These are phyloP conservation scores for Saccharomycopsis amapae DNA, from an alignment of 805 yeast species.

Conservation along the genomic window DNA sequence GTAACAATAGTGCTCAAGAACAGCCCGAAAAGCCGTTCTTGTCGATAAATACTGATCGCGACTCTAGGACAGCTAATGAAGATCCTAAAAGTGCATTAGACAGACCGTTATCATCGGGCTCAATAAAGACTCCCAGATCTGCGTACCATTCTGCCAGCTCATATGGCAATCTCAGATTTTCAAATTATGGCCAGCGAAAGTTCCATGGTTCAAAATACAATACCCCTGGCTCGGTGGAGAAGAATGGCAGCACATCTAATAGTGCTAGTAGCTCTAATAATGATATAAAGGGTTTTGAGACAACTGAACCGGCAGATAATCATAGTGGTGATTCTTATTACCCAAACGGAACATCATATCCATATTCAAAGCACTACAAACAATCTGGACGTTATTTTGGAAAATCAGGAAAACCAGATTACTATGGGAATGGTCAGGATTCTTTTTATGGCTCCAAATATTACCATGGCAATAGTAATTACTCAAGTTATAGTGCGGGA, in stretches of 20 bases:
- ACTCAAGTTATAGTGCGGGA: background rate
- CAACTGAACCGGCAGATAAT: background rate
- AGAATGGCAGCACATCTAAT: background rate
- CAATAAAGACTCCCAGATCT: slow-evolving; percentile 12
- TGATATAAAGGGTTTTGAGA: background rate
- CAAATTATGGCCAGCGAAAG: slow-evolving; percentile 8
- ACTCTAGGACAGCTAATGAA: background rate
- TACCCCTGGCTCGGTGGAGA: background rate
- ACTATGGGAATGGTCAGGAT: slow-evolving; percentile 8
- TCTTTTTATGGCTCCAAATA: slow-evolving; percentile 10
- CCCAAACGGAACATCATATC: slow-evolving; percentile 5
- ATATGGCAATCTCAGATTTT: slow-evolving; percentile 5
- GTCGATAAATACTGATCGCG: slow-evolving; percentile 4
- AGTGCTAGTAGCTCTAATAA: background rate
- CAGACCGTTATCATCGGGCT: slow-evolving; percentile 10
- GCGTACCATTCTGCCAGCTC: slow-evolving; percentile 6
- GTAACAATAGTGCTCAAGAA: background rate
- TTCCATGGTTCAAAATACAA: slow-evolving; percentile 6
- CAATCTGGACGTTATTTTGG: slow-evolving; percentile 8
- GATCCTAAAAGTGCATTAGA: slow-evolving; percentile 3
- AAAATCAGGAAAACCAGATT: slow-evolving; percentile 9
- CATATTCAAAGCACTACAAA: slow-evolving; percentile 3
- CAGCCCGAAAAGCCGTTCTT: slow-evolving; percentile 7
- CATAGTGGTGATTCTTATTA: slow-evolving; percentile 11
- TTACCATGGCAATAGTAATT: background rate